These are phyloP conservation scores for Rhizopogon salebrosus DNA, from an alignment of 768 basidiomycete species.

Conservation along the genomic window DNA sequence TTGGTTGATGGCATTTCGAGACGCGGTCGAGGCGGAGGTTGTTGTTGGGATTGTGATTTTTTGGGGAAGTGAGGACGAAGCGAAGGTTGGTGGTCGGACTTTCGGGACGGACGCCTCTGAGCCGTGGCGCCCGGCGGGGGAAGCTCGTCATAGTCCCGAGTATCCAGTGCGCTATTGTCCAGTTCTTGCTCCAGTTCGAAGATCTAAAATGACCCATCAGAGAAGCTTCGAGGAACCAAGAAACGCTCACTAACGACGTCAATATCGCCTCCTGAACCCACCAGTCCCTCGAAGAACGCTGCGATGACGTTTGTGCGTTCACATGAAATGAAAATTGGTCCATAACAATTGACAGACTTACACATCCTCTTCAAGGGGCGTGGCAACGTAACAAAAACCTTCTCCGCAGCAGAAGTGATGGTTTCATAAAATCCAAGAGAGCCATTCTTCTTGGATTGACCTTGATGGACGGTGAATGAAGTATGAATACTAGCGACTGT, in stretches of 20 bases:
- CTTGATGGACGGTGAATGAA: conserved; percentile 10
- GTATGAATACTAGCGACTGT: background rate
- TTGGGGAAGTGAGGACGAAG: conserved; percentile 16
- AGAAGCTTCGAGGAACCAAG: background rate
- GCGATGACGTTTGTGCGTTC: background rate
- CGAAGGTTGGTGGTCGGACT: conserved; percentile 24
- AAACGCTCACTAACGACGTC: conserved; percentile 49
- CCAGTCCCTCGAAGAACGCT: conserved; percentile 80
- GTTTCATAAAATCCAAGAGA: conserved; percentile 72
- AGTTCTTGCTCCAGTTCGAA: conserved; percentile 75
- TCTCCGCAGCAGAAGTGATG: conserved; percentile 60
- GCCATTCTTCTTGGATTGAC: conserved; percentile 63
- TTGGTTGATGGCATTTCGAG: background rate
- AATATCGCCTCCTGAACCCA: conserved; percentile 69
- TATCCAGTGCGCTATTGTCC: conserved; percentile 54
- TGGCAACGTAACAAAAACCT: conserved; percentile 68
- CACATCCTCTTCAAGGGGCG: conserved; percentile 68
- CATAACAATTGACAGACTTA: conserved; percentile 30
- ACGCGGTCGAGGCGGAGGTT: conserved; percentile 1
- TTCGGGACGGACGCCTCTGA: conserved; percentile 29
- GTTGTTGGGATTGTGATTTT: conserved; percentile 8
- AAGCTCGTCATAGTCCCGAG: conserved; percentile 29
- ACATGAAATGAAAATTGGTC: background rate
- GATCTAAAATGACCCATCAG: conserved; percentile 38
- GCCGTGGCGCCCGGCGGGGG: conserved; percentile 17